Percentiles rank a stretch among this genome's conserved stretches.
Conservation (phyloP, 768 basidiomycete genomes). For the Lactarius vividus region DNA sequence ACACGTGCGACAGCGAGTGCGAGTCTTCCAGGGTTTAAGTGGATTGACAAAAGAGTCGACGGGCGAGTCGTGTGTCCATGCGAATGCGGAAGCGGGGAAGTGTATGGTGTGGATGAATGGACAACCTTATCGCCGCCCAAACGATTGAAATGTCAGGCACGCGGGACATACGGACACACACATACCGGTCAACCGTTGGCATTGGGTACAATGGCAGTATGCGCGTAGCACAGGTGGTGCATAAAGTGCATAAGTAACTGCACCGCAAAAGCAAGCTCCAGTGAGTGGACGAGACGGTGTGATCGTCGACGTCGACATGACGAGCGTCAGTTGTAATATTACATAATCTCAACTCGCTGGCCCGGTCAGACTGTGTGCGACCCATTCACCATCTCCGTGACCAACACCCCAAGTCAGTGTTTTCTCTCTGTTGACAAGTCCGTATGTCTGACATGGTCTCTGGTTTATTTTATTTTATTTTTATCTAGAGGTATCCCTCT, state of each 20-base stretch:
- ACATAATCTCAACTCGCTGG: slow-evolving; percentile 26
- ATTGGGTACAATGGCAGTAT: slow-evolving; percentile 70
- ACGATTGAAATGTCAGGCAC: background rate
- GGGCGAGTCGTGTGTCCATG: slow-evolving; percentile 50
- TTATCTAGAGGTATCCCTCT: slow-evolving; percentile 11
- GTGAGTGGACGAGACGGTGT: slow-evolving; percentile 19
- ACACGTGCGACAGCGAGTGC: slow-evolving; percentile 61
- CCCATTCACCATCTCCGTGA: slow-evolving; percentile 13
- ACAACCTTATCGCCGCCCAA: slow-evolving; percentile 39
- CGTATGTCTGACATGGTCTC: background rate
- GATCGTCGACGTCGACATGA: slow-evolving; percentile 7
- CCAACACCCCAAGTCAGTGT: slow-evolving; percentile 15
- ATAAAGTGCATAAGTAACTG: slow-evolving; percentile 45
- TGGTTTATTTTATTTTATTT: background rate
- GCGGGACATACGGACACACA: slow-evolving; percentile 1
- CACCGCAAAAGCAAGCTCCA: slow-evolving; percentile 62
- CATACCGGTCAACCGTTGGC: slow-evolving; percentile 58
- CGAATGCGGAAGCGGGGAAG: slow-evolving; percentile 48
- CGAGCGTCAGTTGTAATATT: background rate
- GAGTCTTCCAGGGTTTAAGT: slow-evolving; percentile 56
- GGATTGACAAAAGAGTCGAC: slow-evolving; percentile 50
- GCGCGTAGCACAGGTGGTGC: slow-evolving; percentile 53
- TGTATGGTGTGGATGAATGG: slow-evolving; percentile 65
- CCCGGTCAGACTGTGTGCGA: slow-evolving; percentile 7
- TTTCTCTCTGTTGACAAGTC: slow-evolving; percentile 2